Percentiles rank a stretch among this genome's conserved stretches.
phyloP scores from a whole-genome alignment of 2,329 filamentous ascomycete species.

The Monilinia fructigena region DNA sequence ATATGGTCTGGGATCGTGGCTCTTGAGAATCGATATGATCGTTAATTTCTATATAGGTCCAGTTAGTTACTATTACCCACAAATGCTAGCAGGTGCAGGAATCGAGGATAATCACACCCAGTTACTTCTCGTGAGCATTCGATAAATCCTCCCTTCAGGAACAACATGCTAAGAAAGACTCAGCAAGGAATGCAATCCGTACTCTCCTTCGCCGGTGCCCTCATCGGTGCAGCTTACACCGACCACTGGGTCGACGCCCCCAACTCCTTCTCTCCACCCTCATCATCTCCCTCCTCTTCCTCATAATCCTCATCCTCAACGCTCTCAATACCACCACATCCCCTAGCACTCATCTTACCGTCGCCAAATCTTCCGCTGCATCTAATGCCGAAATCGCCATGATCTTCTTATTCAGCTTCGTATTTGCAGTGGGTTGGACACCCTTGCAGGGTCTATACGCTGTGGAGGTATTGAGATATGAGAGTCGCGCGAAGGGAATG shows the following conservation, averaged over 20 bases:
- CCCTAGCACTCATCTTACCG: not conserved
- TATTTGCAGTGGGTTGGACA: constrained; percentile 53
- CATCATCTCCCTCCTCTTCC: constrained; percentile 13
- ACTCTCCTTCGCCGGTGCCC: constrained; percentile 42
- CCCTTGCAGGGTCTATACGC: constrained; percentile 52
- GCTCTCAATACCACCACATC: constrained; percentile 48
- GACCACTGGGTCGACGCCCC: constrained; percentile 38
- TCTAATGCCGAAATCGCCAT: constrained; percentile 50
- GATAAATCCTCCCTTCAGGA: fast-evolving
- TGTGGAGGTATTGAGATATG: constrained; percentile 44
- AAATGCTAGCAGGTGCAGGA: constrained; percentile 33
- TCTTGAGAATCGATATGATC: not conserved
- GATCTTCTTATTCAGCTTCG: constrained; percentile 53
- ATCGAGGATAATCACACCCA: constrained; percentile 44
- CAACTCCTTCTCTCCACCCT: constrained; percentile 49
- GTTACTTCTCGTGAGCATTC: constrained; percentile 33
- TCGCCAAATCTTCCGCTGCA: constrained; percentile 34
- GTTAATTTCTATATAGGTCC: not conserved
- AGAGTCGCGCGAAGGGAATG: constrained; percentile 22
- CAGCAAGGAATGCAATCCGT: constrained; percentile 43
- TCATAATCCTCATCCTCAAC: constrained; percentile 41
- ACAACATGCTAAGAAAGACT: not conserved
- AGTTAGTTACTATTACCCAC: constrained; percentile 32
- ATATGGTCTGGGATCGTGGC: fast-evolving
- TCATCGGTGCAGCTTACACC: constrained; percentile 30